These are phyloP conservation scores for Boletus patriciae DNA, from an alignment of 768 basidiomycete species.

Conservation along the genomic window DNA sequence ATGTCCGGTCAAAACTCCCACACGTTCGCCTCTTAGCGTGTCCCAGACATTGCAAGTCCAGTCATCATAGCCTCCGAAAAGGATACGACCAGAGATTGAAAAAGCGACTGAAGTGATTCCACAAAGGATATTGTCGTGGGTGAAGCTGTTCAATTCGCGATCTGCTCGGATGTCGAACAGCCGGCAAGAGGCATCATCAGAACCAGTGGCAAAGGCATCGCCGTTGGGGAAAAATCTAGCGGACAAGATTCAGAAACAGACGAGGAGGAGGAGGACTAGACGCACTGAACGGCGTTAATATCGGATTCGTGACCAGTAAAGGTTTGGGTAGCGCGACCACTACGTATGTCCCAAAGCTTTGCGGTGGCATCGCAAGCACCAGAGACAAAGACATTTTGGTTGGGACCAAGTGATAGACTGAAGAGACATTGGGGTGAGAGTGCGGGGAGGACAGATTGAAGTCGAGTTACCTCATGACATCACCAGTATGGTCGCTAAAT, in stretches of 20 bases:
- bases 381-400: slow-evolving; percentile 95
- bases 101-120: slow-evolving; percentile 99
- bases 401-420: slow-evolving; percentile 92
- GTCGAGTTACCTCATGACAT: slow-evolving; percentile 91
- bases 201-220: slow-evolving; percentile 98
- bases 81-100: slow-evolving; percentile 94
- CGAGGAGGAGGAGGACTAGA: slow-evolving; percentile 20
- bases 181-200: slow-evolving; percentile 98
- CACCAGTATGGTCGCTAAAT: slow-evolving; percentile 98
- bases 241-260: slow-evolving; percentile 8
- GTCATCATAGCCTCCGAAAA: slow-evolving; percentile 99
- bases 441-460: slow-evolving; percentile 3
- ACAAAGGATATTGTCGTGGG: slow-evolving; percentile 97
- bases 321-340: slow-evolving; percentile 95
- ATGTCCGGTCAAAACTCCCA: slow-evolving; percentile 95
- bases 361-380: slow-evolving; percentile 98
- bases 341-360: slow-evolving; percentile 98
- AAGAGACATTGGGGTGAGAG: slow-evolving; percentile 9
- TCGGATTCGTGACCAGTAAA: slow-evolving; percentile 99
- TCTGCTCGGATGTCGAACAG: slow-evolving; percentile 98
- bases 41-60: slow-evolving; percentile 99
- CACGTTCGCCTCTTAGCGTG: slow-evolving; percentile 96
- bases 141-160: slow-evolving; percentile 94
- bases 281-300: slow-evolving; percentile 98
- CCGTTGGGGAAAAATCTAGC: slow-evolving; percentile 98